phyloP scores from a whole-genome alignment of 768 basidiomycete species.

The Amanita exitialis region DNA sequence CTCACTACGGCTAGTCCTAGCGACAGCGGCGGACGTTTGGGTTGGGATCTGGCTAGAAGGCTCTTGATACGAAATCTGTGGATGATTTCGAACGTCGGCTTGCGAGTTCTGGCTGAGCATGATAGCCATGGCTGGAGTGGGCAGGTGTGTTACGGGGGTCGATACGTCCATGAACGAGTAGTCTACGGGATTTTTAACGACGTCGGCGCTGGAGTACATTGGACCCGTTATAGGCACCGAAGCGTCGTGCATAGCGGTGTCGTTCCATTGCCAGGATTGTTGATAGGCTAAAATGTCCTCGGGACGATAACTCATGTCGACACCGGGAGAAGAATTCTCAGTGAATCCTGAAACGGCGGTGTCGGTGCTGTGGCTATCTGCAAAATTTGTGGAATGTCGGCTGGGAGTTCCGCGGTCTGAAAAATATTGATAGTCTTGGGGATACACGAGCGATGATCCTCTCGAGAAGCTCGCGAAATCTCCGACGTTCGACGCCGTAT shows the following conservation, averaged over 20 bases:
- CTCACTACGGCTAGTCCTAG: neutral
- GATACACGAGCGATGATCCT: slow-evolving; percentile 37
- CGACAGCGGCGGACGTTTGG: slow-evolving; percentile 4
- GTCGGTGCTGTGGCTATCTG: slow-evolving; percentile 20
- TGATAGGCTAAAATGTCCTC: slow-evolving; percentile 30
- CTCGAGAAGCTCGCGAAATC: slow-evolving; percentile 30
- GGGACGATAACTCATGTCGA: slow-evolving; percentile 20
- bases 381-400: slow-evolving; percentile 2
- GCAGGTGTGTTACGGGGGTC: slow-evolving; percentile 22
- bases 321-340: slow-evolving; percentile 19
- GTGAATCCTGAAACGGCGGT: slow-evolving; percentile 36
- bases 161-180: slow-evolving; percentile 21
- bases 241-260: slow-evolving; percentile 15
- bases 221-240: slow-evolving; percentile 4
- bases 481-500: slow-evolving; percentile 8
- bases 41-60: slow-evolving; percentile 3
- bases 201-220: neutral
- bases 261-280: slow-evolving; percentile 11
- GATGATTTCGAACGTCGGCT: slow-evolving; percentile 17
- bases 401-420: slow-evolving; percentile 26
- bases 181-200: slow-evolving; percentile 17
- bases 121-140: slow-evolving; percentile 38
- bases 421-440: slow-evolving; percentile 32
- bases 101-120: slow-evolving; percentile 27
- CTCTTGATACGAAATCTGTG: slow-evolving; percentile 9